phyloP scores from a whole-genome alignment of 768 basidiomycete species.

The Auriculariales sp. region DNA sequence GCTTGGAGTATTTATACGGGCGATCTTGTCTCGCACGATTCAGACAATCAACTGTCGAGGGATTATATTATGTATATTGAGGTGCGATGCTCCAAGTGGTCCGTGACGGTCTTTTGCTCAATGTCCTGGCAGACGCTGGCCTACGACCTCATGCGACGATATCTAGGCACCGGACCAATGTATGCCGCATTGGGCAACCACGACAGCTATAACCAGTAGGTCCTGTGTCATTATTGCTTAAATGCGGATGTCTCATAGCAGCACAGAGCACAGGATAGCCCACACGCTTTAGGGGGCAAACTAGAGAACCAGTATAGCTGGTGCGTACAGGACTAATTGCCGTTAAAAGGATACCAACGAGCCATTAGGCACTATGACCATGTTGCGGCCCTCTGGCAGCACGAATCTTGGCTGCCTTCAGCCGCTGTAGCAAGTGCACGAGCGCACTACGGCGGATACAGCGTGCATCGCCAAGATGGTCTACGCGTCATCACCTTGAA shows the following conservation, averaged over 20 bases:
- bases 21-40: conserved; percentile 61
- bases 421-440: conserved; percentile 40
- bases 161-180: conserved; percentile 52
- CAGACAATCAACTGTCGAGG: conserved; percentile 48
- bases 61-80: conserved; percentile 49
- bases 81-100: conserved; percentile 18
- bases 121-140: conserved; percentile 33
- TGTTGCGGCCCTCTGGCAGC: conserved; percentile 52
- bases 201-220: conserved; percentile 54
- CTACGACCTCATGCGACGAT: conserved; percentile 50
- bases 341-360: neutral
- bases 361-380: conserved; percentile 59
- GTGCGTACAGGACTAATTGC: conserved; percentile 18
- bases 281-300: conserved; percentile 37
- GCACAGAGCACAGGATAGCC: conserved; percentile 29
- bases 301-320: conserved; percentile 53
- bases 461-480: conserved; percentile 50
- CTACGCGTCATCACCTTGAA: conserved; percentile 61
- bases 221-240: neutral
- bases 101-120: too few relatives aligned
- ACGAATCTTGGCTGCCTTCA: conserved; percentile 53
- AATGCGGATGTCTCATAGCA: too few relatives aligned
- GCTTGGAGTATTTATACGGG: conserved; percentile 57
- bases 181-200: conserved; percentile 70
- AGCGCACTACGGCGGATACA: conserved; percentile 60